Evolutionary conservation across 73 alveolate genomes (phyloP).

Genomic region (Blepharisma stoltei): DNA sequence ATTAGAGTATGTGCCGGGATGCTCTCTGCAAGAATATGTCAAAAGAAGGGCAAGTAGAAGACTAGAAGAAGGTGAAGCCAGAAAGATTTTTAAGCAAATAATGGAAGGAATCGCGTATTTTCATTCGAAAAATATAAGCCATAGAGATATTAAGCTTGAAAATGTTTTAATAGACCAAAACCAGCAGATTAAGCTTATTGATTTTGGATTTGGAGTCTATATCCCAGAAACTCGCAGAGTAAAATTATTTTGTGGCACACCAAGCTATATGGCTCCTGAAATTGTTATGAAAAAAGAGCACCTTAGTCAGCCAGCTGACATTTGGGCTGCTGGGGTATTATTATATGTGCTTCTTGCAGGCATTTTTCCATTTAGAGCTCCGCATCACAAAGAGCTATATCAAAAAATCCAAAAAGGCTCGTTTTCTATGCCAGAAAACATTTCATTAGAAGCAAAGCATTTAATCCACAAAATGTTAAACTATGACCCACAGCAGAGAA

Average conservation of each 20-base stretch:
- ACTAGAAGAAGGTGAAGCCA: conserved; percentile 22
- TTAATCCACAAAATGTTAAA: too few relatives aligned
- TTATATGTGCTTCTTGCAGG: conserved; percentile 14
- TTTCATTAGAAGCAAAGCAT: too few relatives aligned
- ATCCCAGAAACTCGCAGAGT: not conserved
- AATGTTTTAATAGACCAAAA: conserved; percentile 34
- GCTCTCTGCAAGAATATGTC: conserved; percentile 5
- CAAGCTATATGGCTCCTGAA: conserved; percentile 25
- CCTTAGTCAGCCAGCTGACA: not conserved
- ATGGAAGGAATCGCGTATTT: conserved; percentile 19
- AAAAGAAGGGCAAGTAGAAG: conserved; percentile 24
- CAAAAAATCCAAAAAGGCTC: not conserved
- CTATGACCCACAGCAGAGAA: too few relatives aligned
- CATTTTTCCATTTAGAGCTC: not conserved
- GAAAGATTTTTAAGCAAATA: conserved; percentile 11
- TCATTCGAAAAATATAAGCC: conserved; percentile 34
- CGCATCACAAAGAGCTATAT: not conserved
- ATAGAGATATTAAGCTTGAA: conserved; percentile 41
- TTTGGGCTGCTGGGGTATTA: not conserved
- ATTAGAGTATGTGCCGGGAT: conserved; percentile 32
- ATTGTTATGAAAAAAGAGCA: not conserved
- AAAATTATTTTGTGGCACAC: not conserved
- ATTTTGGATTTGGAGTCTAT: conserved; percentile 21
- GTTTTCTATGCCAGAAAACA: not conserved
- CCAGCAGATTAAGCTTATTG: conserved; percentile 32